A percentile compares a stretch with the other conserved stretches of the same genome.
These are phyloP conservation scores for Haematococcus sp. DNA, from an alignment of 139 green algal species.

Conservation along the genomic window DNA sequence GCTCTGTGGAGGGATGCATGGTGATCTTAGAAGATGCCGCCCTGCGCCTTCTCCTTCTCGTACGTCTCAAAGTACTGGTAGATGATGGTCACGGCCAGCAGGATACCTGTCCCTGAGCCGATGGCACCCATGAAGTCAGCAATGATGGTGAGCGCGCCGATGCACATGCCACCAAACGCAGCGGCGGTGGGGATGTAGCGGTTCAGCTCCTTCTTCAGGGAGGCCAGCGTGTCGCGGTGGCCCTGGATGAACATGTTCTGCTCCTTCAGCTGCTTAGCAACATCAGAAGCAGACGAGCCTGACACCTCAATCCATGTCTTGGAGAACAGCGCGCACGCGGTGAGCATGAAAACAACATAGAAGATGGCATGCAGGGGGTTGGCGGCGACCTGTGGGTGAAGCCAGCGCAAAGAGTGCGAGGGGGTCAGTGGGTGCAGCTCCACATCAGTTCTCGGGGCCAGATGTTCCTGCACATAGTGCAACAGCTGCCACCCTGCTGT, in stretches of 20 bases:
- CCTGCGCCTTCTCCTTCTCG: slow-evolving; percentile 45
- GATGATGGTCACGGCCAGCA: slow-evolving; percentile 98
- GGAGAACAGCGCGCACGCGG: slow-evolving; percentile 97
- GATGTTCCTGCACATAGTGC: too few relatives aligned
- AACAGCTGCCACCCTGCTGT: too few relatives aligned
- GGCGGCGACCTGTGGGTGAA: slow-evolving; percentile 55
- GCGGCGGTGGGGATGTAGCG: slow-evolving; percentile 76
- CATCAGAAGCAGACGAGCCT: slow-evolving; percentile 88
- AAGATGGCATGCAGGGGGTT: slow-evolving; percentile 97
- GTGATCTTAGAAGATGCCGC: slow-evolving; percentile 16
- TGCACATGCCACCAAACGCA: slow-evolving; percentile 99
- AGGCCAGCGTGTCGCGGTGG: slow-evolving; percentile 80
- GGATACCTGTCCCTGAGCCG: slow-evolving; percentile 92
- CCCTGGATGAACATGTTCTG: slow-evolving; percentile 83
- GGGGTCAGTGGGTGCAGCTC: background rate
- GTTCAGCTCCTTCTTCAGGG: slow-evolving; percentile 94
- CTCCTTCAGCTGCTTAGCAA: slow-evolving; percentile 97
- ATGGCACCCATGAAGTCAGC: slow-evolving; percentile 99
- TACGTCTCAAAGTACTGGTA: slow-evolving; percentile 72
- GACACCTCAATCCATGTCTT: slow-evolving; percentile 99
- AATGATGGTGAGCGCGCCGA: slow-evolving; percentile 96
- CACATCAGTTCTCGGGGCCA: too few relatives aligned
- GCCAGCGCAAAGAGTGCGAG: background rate
- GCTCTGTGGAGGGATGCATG: too few relatives aligned
- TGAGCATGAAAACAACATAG: slow-evolving; percentile 98